Evolutionary conservation across 1,284 basidiomycete species (phyloP).

Genomic region (Trametes polyzona): DNA sequence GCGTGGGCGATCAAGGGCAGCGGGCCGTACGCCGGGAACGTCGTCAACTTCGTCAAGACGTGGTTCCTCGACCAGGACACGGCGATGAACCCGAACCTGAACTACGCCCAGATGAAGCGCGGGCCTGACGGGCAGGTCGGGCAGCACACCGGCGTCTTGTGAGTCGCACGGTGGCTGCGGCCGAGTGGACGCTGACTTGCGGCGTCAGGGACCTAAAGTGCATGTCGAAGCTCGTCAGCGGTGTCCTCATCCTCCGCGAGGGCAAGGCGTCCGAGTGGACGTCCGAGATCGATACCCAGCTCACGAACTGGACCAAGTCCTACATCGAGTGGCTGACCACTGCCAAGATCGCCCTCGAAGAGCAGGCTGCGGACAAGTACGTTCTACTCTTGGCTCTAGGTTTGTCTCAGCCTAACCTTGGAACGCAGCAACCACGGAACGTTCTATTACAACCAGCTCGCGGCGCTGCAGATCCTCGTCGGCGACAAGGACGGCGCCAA

Average conservation of each 20-base stretch:
- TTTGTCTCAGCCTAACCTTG: not conserved
- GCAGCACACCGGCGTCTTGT: slow-evolving; percentile 61
- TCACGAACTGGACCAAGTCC: slow-evolving; percentile 50
- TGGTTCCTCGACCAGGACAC: slow-evolving; percentile 65
- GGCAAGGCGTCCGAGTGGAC: slow-evolving; percentile 57
- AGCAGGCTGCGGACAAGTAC: slow-evolving; percentile 55
- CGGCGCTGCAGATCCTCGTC: slow-evolving; percentile 40
- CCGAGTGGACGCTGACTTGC: not conserved
- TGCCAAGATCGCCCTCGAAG: slow-evolving; percentile 42
- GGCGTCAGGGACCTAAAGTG: slow-evolving; percentile 52
- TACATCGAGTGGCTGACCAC: slow-evolving; percentile 61
- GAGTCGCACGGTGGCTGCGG: slow-evolving; percentile 18
- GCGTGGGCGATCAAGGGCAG: slow-evolving; percentile 53
- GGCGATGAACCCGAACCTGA: slow-evolving; percentile 67
- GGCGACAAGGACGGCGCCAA: slow-evolving; percentile 39
- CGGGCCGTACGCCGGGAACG: slow-evolving; percentile 40
- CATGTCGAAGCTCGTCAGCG: slow-evolving; percentile 61
- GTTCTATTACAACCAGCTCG: slow-evolving; percentile 41
- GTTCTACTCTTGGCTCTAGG: slow-evolving; percentile 8
- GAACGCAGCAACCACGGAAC: slow-evolving; percentile 41
- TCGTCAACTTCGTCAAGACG: slow-evolving; percentile 49
- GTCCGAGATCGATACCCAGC: slow-evolving; percentile 46
- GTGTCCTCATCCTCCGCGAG: slow-evolving; percentile 57
- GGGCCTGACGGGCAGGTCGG: slow-evolving; percentile 53
- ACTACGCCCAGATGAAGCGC: slow-evolving; percentile 66